Evolutionary conservation across 2,329 filamentous ascomycete species (phyloP), one percentile per base, ranked within the genome.

Genomic region (Botrytis sinoallii): DNA sequence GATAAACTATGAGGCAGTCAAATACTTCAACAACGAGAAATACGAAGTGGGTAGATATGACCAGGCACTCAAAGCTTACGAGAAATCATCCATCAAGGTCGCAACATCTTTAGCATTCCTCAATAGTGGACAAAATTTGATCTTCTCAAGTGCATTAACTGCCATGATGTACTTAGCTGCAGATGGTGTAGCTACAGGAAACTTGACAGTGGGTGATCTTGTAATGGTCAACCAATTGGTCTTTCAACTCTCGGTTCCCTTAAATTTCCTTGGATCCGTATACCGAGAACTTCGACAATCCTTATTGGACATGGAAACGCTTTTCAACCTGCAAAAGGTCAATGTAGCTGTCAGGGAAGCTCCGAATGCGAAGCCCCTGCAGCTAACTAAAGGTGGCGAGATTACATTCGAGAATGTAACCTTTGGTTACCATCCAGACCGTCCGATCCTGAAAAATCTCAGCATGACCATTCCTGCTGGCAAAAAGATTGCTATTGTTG

Each of bases 151-250:
- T 52, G 95, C 96, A 0, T 85, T 99, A 75, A 98, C 96, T 0
- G 92, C 89, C 42, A 99, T 99, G 95, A 99, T 99, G 96, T 98
- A 97, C 81, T 88, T 98, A 73, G 96, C 95, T 9, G 94, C 94
- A 38, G 90, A 95, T 79, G 97, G 97, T 52, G 94, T 99, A 1
- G 94, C 93, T 1, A 86, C 85, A 4, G 95, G 95, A 22, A 85
- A 86, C 9, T 84, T 99, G 79, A 98, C 95, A 0, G 95, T 99
- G 22, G 96, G 96, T 74, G 97, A 99, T 81, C 87, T 99, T 46
- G 96, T 99, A 81, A 97, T 99, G 93, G 94, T 99, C 78, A 99
- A 99, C 82, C 96, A 98, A 85, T 90, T 99, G 29, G 95, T 99
- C 74, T 99, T 99, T 84, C 96, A 99, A 84, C 90, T 99, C 9